phyloP scores from a whole-genome alignment of 768 basidiomycete genomes.

The Astraeus odoratus region DNA sequence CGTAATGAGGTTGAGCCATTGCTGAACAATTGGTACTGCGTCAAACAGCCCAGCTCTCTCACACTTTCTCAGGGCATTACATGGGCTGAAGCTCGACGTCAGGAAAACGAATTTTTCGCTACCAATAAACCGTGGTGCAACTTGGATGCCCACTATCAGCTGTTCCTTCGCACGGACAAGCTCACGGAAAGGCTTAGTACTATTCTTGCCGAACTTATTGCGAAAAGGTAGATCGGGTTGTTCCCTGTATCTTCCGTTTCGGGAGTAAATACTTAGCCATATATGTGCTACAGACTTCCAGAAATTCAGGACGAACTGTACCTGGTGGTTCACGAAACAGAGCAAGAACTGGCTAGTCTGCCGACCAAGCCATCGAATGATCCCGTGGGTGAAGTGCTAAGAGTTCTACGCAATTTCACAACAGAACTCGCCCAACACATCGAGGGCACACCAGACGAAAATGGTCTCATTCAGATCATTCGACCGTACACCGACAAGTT shows the following conservation, averaged over 20 bases:
- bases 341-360: conserved; percentile 24
- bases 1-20: conserved; percentile 39
- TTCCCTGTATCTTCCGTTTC: background rate
- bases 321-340: conserved; percentile 34
- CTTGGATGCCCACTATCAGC: conserved; percentile 43
- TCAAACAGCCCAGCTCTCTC: conserved; percentile 33
- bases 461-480: conserved; percentile 52
- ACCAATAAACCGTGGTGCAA: conserved; percentile 46
- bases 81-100: conserved; percentile 54
- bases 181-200: conserved; percentile 51
- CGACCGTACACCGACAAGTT: conserved; percentile 44
- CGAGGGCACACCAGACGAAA: conserved; percentile 44
- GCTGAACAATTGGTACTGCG: conserved; percentile 30
- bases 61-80: conserved; percentile 22
- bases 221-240: conserved; percentile 40
- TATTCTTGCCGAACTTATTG: conserved; percentile 57
- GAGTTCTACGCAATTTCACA: conserved; percentile 40
- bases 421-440: conserved; percentile 38
- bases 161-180: conserved; percentile 48
- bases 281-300: conserved; percentile 44
- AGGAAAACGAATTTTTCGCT: conserved; percentile 53
- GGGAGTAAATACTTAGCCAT: background rate
- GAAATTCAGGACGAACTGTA: conserved; percentile 54
- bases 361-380: conserved; percentile 51
- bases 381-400: conserved; percentile 48